phyloP scores from a whole-genome alignment of 1,284 basidiomycete genomes.

The Malassezia arunalokei region DNA sequence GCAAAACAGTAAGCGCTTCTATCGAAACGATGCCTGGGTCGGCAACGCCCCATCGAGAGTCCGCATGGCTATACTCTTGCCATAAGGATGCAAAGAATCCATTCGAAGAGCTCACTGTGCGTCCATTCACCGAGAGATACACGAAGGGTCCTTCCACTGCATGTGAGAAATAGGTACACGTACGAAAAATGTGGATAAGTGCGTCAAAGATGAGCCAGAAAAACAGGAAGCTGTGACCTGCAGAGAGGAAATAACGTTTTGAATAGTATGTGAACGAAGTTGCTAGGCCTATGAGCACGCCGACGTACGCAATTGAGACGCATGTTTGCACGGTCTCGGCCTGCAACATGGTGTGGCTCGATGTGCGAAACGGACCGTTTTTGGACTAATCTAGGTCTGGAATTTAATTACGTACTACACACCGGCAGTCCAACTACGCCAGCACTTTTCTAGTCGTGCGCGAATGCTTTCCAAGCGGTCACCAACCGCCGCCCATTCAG shows the following conservation, averaged over 20 bases:
- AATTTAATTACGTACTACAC: no score
- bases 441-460: neutral
- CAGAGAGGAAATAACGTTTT: neutral
- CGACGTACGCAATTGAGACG: neutral
- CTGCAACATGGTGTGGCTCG: neutral
- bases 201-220: constrained; percentile 40
- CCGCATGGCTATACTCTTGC: constrained; percentile 37
- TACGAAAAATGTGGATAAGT: constrained; percentile 27
- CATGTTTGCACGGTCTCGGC: neutral
- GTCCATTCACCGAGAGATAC: constrained; percentile 22
- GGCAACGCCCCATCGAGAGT: constrained; percentile 29
- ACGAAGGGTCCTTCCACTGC: constrained; percentile 35
- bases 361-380: no score
- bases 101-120: constrained; percentile 21
- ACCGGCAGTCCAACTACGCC: neutral
- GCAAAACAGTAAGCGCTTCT: constrained; percentile 32
- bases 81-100: constrained; percentile 34
- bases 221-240: constrained; percentile 6
- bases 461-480: neutral
- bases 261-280: neutral
- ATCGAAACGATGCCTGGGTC: constrained; percentile 33
- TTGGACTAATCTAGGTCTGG: no score
- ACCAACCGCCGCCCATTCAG: neutral
- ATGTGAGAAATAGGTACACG: neutral
- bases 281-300: neutral